These are phyloP conservation scores for Metschnikowia kunwiensis DNA, from an alignment of 805 yeast genomes.

Conservation along the genomic window DNA sequence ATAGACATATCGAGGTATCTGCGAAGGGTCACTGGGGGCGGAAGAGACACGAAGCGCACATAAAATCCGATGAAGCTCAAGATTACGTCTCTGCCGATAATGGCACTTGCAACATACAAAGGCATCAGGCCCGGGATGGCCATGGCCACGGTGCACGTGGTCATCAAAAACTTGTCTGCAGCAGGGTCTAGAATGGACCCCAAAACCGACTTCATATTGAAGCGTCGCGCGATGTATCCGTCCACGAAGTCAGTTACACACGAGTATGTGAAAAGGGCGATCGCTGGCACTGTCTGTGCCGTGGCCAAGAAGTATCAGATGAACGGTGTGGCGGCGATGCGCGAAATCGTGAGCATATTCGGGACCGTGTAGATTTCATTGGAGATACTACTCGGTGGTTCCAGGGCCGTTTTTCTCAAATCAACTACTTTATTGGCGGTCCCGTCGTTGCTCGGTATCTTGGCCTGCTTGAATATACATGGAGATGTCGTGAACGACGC, in stretches of 20 bases:
- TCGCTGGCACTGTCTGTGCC: slow-evolving; percentile 61
- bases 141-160: slow-evolving; percentile 75
- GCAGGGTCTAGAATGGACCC: slow-evolving; percentile 93
- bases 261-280: slow-evolving; percentile 75
- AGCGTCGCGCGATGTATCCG: slow-evolving; percentile 85
- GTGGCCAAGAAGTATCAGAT: slow-evolving; percentile 76
- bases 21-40: slow-evolving; percentile 67
- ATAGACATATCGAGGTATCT: slow-evolving; percentile 73
- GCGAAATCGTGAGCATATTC: slow-evolving; percentile 73
- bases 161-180: slow-evolving; percentile 91
- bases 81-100: slow-evolving; percentile 79
- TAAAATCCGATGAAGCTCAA: slow-evolving; percentile 70
- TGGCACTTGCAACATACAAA: slow-evolving; percentile 53
- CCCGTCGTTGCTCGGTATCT: not conserved
- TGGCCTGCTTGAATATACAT: not conserved
- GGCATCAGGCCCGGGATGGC: slow-evolving; percentile 73
- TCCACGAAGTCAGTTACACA: slow-evolving; percentile 90
- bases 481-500: not conserved
- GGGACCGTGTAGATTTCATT: slow-evolving; percentile 73
- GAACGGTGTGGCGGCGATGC: slow-evolving; percentile 79
- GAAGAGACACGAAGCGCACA: slow-evolving; percentile 69
- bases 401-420: not conserved
- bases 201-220: slow-evolving; percentile 69
- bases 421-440: not conserved
- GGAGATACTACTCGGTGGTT: slow-evolving; percentile 5